Percentiles rank a stretch among this genome's conserved stretches.
Conservation (phyloP, 1,284 basidiomycete species). For the Heterobasidion annosum region DNA sequence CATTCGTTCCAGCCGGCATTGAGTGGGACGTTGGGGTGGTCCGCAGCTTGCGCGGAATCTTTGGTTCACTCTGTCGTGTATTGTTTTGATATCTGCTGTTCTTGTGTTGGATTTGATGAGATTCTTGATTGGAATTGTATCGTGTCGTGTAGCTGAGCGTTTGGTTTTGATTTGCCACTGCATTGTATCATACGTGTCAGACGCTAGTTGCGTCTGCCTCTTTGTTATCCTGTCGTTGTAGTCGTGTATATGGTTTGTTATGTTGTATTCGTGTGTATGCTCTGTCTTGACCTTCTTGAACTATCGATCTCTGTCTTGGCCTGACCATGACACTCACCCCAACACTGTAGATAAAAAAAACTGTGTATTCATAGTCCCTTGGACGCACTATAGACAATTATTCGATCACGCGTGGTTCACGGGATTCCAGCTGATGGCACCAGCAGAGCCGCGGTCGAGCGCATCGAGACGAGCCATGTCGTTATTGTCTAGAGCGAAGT, state of each 20-base stretch:
- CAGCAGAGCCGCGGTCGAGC: conserved; percentile 55
- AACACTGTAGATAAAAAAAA: too few relatives aligned
- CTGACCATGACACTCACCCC: too few relatives aligned
- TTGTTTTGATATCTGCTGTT: background rate
- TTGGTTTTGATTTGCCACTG: background rate
- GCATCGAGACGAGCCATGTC: conserved; percentile 57
- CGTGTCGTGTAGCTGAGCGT: background rate
- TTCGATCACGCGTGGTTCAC: conserved; percentile 26
- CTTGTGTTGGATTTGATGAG: too few relatives aligned
- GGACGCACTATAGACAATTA: too few relatives aligned
- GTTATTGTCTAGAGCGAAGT: conserved; percentile 54
- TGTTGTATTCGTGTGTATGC: background rate
- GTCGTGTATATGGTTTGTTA: background rate
- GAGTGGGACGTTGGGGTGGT: background rate
- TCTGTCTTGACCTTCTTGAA: background rate
- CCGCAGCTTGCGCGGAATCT: background rate
- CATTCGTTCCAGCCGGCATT: background rate
- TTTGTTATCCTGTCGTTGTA: background rate
- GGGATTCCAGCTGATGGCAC: conserved; percentile 68
- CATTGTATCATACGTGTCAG: too few relatives aligned
- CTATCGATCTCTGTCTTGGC: too few relatives aligned
- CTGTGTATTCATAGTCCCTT: too few relatives aligned
- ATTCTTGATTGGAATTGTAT: too few relatives aligned
- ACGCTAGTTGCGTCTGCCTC: background rate
- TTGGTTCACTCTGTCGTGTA: background rate